Conservation (phyloP, 768 basidiomycete genomes). For the Tulasnella sp. region DNA sequence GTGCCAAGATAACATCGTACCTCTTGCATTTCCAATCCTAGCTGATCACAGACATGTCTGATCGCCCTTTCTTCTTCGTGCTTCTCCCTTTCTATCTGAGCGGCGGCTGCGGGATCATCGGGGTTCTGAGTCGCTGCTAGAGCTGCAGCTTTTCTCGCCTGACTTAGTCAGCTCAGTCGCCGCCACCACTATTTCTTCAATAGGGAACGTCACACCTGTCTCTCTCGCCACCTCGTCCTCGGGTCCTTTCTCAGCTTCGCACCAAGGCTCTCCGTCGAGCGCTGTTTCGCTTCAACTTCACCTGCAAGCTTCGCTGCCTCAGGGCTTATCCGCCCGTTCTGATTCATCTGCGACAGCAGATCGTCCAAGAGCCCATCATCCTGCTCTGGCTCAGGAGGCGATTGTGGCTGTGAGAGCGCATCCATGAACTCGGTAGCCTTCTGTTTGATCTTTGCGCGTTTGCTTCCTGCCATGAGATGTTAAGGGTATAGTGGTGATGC, state of each 20-base stretch:
- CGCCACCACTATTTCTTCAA: neutral
- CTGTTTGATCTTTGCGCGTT: conserved; percentile 48
- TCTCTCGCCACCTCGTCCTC: conserved; percentile 54
- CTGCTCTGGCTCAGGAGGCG: conserved; percentile 26
- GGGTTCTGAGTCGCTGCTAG: conserved; percentile 42
- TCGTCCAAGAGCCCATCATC: conserved; percentile 61
- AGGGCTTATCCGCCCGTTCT: conserved; percentile 38
- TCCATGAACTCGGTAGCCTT: conserved; percentile 10
- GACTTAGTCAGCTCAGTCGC: neutral
- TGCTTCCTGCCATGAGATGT: conserved; percentile 38
- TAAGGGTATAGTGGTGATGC: neutral
- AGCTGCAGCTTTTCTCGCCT: conserved; percentile 65
- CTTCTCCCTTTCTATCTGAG: conserved; percentile 47
- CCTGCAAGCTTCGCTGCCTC: conserved; percentile 40
- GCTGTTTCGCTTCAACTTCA: conserved; percentile 31
- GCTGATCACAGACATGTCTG: conserved; percentile 47
- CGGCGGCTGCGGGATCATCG: conserved; percentile 48
- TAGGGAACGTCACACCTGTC: conserved; percentile 41
- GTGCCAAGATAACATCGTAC: conserved; percentile 28
- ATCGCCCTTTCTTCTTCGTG: conserved; percentile 59
- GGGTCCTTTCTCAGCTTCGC: conserved; percentile 40
- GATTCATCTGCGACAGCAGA: conserved; percentile 65
- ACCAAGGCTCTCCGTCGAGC: conserved; percentile 27
- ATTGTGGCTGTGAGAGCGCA: conserved; percentile 12
- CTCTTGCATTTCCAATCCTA: conserved; percentile 56